Base-by-base conservation (phyloP, 768 basidiomycete genomes). In the Leccinum rimulosum region DNA sequence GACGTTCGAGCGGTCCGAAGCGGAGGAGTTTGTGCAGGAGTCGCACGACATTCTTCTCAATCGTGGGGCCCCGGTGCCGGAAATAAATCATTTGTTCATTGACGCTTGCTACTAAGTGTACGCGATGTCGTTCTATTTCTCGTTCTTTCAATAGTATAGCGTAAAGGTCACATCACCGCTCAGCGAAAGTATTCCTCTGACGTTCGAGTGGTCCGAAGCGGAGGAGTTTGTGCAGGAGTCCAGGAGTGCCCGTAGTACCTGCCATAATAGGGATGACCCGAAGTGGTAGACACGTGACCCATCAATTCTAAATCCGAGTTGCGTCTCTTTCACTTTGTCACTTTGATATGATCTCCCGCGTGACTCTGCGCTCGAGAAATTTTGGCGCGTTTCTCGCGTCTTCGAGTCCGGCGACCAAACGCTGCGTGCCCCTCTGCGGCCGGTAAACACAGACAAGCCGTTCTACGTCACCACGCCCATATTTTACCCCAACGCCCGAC, bases 381-480 rank as follows among this genome's bases (percentile, higher is more conserved):
- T 45, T 33, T 19, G 36, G 50, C 28, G 11, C 62, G 1, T 30
- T 36, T 30, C 19, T 60, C 9, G 35, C 36, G 5, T 45, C 60
- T 31, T 55, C 38, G 30, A 63, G 57, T 35, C 52, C 50, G 1
- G 17, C 28, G 19, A 19, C 28, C 25, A 52, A 36, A 12, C 25
- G 17, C 11, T 40, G 35, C 9, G 45, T 55, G n/a, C 35, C 35
- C 17, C 52, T 54, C 38, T 36, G 50, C 17, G 38, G 62, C 28
- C 58, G 63, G 30, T 49, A 63, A 68, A 31, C 25, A 50, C 61
- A 10, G 59, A 58, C 30, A 87, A 89, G 60, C 89, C 89, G 14
- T 94, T 84, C 79, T 95, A 91, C 68, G 77, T 93, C 33, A 95
- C 93, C 0, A 95, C 94, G 0, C 94, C 94, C 8, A 95, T 96